A percentile compares a stretch with the other conserved stretches of the same genome.
These are phyloP conservation scores for Chrysoporthe cubensis DNA, from an alignment of 2,329 filamentous ascomycete species.

Conservation along the genomic window DNA sequence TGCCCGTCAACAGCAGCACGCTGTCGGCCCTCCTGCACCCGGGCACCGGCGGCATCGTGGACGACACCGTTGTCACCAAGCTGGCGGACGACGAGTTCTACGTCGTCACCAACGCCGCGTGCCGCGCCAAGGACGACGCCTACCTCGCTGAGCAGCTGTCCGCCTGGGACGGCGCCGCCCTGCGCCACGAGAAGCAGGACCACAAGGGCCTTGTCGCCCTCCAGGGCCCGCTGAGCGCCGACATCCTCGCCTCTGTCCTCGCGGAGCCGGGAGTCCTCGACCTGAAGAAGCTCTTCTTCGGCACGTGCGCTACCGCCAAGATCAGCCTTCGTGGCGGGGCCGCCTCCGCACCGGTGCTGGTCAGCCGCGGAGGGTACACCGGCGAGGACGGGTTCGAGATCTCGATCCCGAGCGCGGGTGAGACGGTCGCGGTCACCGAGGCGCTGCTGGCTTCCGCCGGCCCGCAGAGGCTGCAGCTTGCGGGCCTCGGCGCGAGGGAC, in stretches of 20 bases:
- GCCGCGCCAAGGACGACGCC: constrained; percentile 82
- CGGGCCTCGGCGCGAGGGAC: constrained; percentile 88
- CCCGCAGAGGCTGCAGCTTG: constrained; percentile 68
- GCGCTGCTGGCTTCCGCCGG: constrained; percentile 69
- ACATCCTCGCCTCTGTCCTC: constrained; percentile 69
- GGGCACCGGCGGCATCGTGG: constrained; percentile 85
- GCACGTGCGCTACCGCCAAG: constrained; percentile 69
- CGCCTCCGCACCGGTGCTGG: constrained; percentile 61
- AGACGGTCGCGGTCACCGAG: constrained; percentile 69
- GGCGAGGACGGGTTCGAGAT: constrained; percentile 99
- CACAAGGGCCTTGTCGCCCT: constrained; percentile 82
- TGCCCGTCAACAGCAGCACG: constrained; percentile 72
- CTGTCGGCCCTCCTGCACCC: constrained; percentile 84
- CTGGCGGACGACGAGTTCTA: constrained; percentile 79
- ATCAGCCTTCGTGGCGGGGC: constrained; percentile 62
- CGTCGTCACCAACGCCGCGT: constrained; percentile 93
- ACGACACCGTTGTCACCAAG: constrained; percentile 89
- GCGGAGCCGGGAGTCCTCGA: constrained; percentile 54
- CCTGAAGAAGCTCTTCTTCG: constrained; percentile 78
- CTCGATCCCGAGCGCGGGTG: constrained; percentile 69
- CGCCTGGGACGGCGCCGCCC: constrained; percentile 39
- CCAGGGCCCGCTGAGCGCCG: constrained; percentile 79
- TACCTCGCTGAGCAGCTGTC: constrained; percentile 76
- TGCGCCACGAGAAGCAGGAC: constrained; percentile 56
- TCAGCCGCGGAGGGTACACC: constrained; percentile 92